Base-by-base conservation (phyloP, 2,329 filamentous ascomycete genomes). In the Ciborinia camelliae region DNA sequence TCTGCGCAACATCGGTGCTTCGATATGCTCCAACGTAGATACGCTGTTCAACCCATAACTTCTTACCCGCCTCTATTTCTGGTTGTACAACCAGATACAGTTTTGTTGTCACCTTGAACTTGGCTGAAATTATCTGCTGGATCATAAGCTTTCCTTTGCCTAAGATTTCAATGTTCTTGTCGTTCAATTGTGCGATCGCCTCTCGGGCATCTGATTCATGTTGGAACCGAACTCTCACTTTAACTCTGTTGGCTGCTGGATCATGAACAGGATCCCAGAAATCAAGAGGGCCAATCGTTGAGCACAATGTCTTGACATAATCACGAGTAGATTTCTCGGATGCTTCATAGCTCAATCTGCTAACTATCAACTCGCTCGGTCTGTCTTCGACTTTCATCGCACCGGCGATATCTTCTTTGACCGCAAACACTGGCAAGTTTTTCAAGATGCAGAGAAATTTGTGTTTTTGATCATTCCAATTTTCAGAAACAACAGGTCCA, bases 211-310 rank as follows among this genome's bases (percentile, higher is more conserved):
- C 73, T 0, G 70, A 70, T 57, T 79, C 77, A 1, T 77, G 69
- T 4, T 70, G 26, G 52, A 81, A 83, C 2, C 71, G 70, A 1
- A 76, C 79, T 18, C 72, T 74, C 0, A 76, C 79, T 66, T 79
- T 79, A 23, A 77, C 65, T 51, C 43, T 53, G 14, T 47, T 62
- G 18, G 54, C 20, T 23, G 7, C 20, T 14, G 20, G 20, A 10
- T 35, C 20, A 35, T 35, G 41, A 12, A 58, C 28, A 35, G 41
- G 54, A 20, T 58, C 41, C 54, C 54, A 58, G 12, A 20, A 35
- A 20, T 45, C 39, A 7, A 58, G 20, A 23, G 39, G 39, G 28
- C 54, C 28, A 10, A 58, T 58, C 2, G 20, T 41, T 23, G 41
- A 35, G 41, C 39, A 35, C 8, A 58, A 18, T 35, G n/a, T 15